Base-by-base conservation (phyloP, 345 rosid species). In the Citrus medica region DNA sequence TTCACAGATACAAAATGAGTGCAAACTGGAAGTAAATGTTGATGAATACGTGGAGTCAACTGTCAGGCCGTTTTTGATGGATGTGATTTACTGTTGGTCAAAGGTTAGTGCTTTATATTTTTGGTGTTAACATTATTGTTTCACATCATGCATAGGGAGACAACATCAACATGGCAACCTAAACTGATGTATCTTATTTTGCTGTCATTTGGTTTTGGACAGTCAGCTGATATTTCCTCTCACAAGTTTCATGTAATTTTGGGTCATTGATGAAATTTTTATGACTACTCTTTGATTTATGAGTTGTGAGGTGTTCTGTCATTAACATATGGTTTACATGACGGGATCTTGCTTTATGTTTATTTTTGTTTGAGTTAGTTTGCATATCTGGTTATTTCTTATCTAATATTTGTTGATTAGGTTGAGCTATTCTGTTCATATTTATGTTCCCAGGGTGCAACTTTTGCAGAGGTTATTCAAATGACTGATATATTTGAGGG, bases 401-500 rank as follows among this genome's bases (percentile, higher is more conserved):
- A 22, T 5, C 24, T 6, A 71, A 68, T 25, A 24, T 17, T 19
- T 33, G 8, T 40, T 4, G 16, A 46, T 30, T 76, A 37, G 17
- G 69, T 70, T 75, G 5, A 73, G 25, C 28, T 62, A n/a, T 75
- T 37, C 21, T 51, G 33, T 42, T 66, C 65, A 6, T 27, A 33
- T 71, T 80, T 46, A 33, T 82, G 78, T 79, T 84, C 66, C 79
- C 86, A 94, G 99, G 98, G 98, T 46, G 89, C 98, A 67, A 94
- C 81, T 80, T 94, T 97, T 87, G 91, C 93, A 30, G 99, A 97
- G 79, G 90, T 97, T 48, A 94, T 94, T 79, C 94, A 90, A 78
- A 94, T 90, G 98, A 97, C 99, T 19, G 98, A 94, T 85, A 94
- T 94, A 78, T 97, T 97, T 82, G 98, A 97, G 85, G 99, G 99